phyloP scores from a whole-genome alignment of 768 basidiomycete species.

The Tephrocybe sp. region DNA sequence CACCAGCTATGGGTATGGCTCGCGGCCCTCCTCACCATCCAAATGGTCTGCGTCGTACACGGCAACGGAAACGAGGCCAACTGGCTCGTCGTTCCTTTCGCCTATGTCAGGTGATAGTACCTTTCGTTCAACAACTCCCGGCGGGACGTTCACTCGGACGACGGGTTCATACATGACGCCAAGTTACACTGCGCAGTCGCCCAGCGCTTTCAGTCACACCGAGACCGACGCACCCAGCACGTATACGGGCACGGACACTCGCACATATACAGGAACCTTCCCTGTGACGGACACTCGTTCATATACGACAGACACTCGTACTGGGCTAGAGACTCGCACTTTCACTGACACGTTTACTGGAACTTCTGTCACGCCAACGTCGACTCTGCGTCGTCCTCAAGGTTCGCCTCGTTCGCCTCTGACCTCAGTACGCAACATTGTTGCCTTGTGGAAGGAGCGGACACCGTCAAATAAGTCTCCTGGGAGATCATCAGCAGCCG shows the following conservation, averaged over 20 bases:
- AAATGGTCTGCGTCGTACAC: slow-evolving; percentile 40
- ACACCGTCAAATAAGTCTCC: slow-evolving; percentile 47
- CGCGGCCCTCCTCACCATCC: slow-evolving; percentile 44
- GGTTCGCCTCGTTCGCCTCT: slow-evolving; percentile 69
- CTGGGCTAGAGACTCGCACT: slow-evolving; percentile 7
- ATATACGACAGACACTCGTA: slow-evolving; percentile 5
- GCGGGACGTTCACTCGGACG: slow-evolving; percentile 19
- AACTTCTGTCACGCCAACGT: slow-evolving; percentile 43
- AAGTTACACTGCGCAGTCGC: slow-evolving; percentile 32
- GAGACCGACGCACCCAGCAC: slow-evolving; percentile 22
- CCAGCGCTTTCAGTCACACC: slow-evolving; percentile 32
- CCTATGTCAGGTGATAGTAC: slow-evolving; percentile 29
- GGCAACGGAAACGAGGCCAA: slow-evolving; percentile 28
- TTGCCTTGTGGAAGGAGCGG: slow-evolving; percentile 78
- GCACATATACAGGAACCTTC: slow-evolving; percentile 22
- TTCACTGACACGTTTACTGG: slow-evolving; percentile 35
- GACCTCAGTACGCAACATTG: slow-evolving; percentile 73
- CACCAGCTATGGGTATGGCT: slow-evolving; percentile 33
- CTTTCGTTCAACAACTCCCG: slow-evolving; percentile 27
- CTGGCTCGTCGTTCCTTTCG: slow-evolving; percentile 44
- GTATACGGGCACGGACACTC: slow-evolving; percentile 16
- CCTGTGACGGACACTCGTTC: slow-evolving; percentile 26
- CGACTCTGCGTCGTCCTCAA: slow-evolving; percentile 60
- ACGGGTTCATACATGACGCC: slow-evolving; percentile 33
- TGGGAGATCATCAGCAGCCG: slow-evolving; percentile 34